Percentiles rank a stretch among this genome's conserved stretches.
phyloP scores from a whole-genome alignment of 768 basidiomycete species.

The Serendipita vermifera region DNA sequence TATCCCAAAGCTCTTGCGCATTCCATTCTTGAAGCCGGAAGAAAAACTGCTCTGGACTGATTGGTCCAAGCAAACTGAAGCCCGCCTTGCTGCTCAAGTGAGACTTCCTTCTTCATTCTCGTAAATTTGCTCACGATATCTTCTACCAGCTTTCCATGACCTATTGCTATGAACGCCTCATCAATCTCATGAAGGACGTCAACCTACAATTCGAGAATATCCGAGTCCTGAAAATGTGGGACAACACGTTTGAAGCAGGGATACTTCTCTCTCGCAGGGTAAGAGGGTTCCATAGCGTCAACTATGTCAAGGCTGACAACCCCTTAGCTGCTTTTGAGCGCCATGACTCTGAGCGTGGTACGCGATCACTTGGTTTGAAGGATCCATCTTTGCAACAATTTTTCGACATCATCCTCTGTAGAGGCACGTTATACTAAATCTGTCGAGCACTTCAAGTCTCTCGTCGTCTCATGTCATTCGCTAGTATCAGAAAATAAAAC shows the following conservation, averaged over 20 bases:
- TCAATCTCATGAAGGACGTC: constrained; percentile 2
- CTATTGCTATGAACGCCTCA: not conserved
- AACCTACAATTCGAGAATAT: constrained; percentile 6
- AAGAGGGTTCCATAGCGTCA: not conserved
- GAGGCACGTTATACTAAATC: too few relatives aligned
- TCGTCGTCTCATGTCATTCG: too few relatives aligned
- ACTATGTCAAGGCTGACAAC: not conserved
- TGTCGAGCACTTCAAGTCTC: too few relatives aligned
- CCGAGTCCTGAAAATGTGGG: not conserved
- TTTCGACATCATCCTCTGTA: too few relatives aligned
- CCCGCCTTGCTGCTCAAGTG: not conserved
- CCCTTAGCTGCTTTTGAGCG: not conserved
- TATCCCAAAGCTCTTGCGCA: not conserved
- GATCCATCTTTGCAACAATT: too few relatives aligned
- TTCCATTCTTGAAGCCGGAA: not conserved
- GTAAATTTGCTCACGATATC: not conserved
- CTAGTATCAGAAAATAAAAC: too few relatives aligned
- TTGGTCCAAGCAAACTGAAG: constrained; percentile 6
- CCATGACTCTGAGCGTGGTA: constrained; percentile 4
- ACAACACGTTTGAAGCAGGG: not conserved
- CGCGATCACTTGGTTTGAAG: constrained; percentile 1
- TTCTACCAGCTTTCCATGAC: not conserved
- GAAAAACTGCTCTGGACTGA: not conserved
- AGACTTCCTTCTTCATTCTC: not conserved
- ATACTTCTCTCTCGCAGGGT: not conserved